Evolutionary conservation across 2,329 filamentous ascomycete species (phyloP).

Genomic region (Mollisia scopiformis): DNA sequence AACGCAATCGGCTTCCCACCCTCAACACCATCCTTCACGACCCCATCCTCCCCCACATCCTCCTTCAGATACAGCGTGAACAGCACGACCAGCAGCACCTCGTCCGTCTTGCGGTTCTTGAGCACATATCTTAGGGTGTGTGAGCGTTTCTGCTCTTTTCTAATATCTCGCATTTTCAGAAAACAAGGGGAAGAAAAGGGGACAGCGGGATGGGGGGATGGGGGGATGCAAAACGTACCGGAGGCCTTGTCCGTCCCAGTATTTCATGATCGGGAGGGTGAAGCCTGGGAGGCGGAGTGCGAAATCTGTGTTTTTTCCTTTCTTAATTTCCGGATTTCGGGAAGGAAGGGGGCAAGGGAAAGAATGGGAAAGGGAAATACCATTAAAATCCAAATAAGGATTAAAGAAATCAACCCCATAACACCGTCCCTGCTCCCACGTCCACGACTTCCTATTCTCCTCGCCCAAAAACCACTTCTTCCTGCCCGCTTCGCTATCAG

Average conservation of each 20-base stretch:
- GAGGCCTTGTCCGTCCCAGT: slow-evolving; percentile 79
- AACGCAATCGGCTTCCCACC: slow-evolving; percentile 32
- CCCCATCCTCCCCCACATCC: slow-evolving; percentile 62
- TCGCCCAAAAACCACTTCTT: slow-evolving; percentile 65
- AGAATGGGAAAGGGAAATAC: slow-evolving; percentile 41
- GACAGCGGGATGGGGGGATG: slow-evolving; percentile 28
- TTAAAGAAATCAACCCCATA: slow-evolving; percentile 83
- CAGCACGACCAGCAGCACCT: slow-evolving; percentile 79
- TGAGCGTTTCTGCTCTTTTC: slow-evolving; percentile 57
- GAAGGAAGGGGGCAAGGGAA: not conserved
- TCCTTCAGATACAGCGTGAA: slow-evolving; percentile 78
- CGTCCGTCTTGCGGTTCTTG: slow-evolving; percentile 74
- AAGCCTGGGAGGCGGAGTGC: slow-evolving; percentile 74
- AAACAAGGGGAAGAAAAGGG: slow-evolving; percentile 20
- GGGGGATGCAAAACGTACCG: slow-evolving; percentile 51
- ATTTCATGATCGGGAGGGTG: slow-evolving; percentile 71
- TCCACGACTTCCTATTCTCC: slow-evolving; percentile 56
- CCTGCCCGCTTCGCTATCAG: slow-evolving; percentile 46
- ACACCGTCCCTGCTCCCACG: slow-evolving; percentile 62
- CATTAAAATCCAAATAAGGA: slow-evolving; percentile 86
- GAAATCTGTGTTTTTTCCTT: slow-evolving; percentile 52
- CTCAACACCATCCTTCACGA: slow-evolving; percentile 46
- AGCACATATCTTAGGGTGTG: slow-evolving; percentile 90
- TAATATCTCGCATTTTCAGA: slow-evolving; percentile 18
- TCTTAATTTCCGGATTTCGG: not conserved